Conservation (phyloP, 306 rosid genomes). For the Canavalia ensiformis region DNA sequence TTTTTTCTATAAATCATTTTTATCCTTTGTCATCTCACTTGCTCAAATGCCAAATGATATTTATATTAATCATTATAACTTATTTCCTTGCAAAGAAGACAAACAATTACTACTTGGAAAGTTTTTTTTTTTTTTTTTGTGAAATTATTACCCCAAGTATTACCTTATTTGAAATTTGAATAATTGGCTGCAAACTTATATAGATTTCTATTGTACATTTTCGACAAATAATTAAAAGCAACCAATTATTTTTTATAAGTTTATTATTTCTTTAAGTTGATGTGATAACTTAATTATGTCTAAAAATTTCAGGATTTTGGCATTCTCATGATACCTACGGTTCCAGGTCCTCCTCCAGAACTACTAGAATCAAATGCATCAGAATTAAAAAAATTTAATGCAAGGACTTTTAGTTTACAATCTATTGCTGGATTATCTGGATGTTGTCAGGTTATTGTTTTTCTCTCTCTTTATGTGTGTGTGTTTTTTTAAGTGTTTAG, state of each 20-base stretch:
- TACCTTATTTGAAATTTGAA: too few relatives aligned
- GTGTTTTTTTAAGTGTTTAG: not conserved
- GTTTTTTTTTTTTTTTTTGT: too few relatives aligned
- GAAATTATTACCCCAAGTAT: too few relatives aligned
- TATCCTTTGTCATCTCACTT: too few relatives aligned
- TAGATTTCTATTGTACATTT: not conserved
- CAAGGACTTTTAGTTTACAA: conserved; percentile 64
- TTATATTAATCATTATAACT: too few relatives aligned
- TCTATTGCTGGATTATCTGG: conserved; percentile 81
- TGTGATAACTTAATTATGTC: not conserved
- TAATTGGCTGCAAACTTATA: too few relatives aligned
- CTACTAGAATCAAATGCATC: too few relatives aligned
- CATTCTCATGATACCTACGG: conserved; percentile 45
- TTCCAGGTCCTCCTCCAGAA: not conserved
- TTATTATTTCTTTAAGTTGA: not conserved
- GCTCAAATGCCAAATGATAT: too few relatives aligned
- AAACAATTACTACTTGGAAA: too few relatives aligned
- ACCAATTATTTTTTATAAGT: not conserved
- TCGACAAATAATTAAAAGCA: not conserved
- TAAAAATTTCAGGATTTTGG: conserved; percentile 64
- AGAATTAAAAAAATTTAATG: conserved; percentile 30
- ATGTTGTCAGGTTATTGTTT: conserved; percentile 68
- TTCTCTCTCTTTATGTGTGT: not conserved
- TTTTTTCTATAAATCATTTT: too few relatives aligned
- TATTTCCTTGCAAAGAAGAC: too few relatives aligned